Evolutionary conservation across 306 rosid genomes (phyloP).

Genomic region (Ziziphus jujuba): DNA sequence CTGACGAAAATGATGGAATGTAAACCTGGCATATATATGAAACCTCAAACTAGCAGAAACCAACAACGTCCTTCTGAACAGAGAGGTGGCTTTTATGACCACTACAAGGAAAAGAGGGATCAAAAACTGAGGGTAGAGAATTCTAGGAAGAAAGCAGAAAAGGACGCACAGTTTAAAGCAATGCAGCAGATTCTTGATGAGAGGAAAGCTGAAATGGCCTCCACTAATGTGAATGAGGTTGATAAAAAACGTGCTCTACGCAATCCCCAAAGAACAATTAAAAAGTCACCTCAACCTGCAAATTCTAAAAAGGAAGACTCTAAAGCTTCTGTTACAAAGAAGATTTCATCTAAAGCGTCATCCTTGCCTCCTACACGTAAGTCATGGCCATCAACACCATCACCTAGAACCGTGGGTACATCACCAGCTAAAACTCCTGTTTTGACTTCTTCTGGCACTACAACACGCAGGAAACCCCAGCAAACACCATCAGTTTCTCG

Average conservation of each 20-base stretch:
- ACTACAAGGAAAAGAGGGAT: constrained; percentile 84
- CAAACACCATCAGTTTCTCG: constrained; percentile 47
- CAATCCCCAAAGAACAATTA: constrained; percentile 54
- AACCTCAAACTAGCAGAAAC: constrained; percentile 62
- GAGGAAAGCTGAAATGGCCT: constrained; percentile 69
- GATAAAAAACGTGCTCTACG: constrained; percentile 39
- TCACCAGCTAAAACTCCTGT: constrained; percentile 60
- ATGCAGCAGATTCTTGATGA: constrained; percentile 66
- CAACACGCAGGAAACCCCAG: constrained; percentile 52
- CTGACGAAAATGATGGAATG: constrained; percentile 75
- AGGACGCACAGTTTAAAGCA: constrained; percentile 61
- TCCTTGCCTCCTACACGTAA: constrained; percentile 75
- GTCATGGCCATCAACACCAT: constrained; percentile 87
- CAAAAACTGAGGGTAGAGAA: constrained; percentile 72
- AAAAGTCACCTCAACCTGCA: constrained; percentile 49
- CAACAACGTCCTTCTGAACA: constrained; percentile 53
- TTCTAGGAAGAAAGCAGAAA: constrained; percentile 56
- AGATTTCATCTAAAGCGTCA: constrained; percentile 50
- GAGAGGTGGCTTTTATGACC: constrained; percentile 76
- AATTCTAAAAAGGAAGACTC: constrained; percentile 56
- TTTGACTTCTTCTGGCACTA: constrained; percentile 49
- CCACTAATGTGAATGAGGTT: constrained; percentile 47
- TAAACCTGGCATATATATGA: constrained; percentile 52
- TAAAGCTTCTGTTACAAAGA: constrained; percentile 52
- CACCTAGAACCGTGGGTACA: constrained; percentile 51